Base-by-base conservation (phyloP, 495 filamentous ascomycete genomes). In the Xylaria nigripes region DNA sequence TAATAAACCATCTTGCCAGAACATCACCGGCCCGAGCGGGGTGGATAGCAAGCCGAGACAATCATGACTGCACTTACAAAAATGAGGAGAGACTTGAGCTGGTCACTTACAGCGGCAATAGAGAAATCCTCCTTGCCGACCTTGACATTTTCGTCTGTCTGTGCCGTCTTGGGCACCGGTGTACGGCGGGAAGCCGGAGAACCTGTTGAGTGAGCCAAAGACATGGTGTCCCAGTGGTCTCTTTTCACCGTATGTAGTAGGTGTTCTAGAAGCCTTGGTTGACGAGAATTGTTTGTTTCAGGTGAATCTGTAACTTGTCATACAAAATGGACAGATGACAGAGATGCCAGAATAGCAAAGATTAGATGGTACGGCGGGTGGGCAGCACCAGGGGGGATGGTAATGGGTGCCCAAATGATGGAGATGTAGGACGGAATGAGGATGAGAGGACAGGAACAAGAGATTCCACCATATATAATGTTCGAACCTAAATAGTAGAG, bases 111-210 rank as follows among this genome's bases (percentile, higher is more conserved):
- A 62, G 58, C 48, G 50, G 59, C 57, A 48, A 49, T 46, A 43
- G 63, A 55, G 57, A 52, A 36, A 42, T 59, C 60, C 51, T 69
- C 70, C 32, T 67, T 67, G 51, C 66, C 60, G 38, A 63, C 46
- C 51, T 65, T 70, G 38, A 63, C 47, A 51, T 78, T 79, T 61
- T 78, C 72, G 54, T 74, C 72, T 54, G 70, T 71, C 13, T 69
- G 67, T 48, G 51, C 48, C 47, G 54, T 70, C 53, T 69, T 68
- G 54, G 65, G 57, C 21, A 61, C 55, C 22, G 59, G 58, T 7
- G 64, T 58, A 8, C 73, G 72, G 54, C 75, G 71, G 49, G 69
- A 64, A 46, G 58, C 62, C 24, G 79, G 76, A 42, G 79, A 81
- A 34, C 75, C 78, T 23, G 71, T 73, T 15, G 75, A 72, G 25